Conservation (phyloP, 2,329 filamentous ascomycete species). For the Trichophyton mentagrophytes region DNA sequence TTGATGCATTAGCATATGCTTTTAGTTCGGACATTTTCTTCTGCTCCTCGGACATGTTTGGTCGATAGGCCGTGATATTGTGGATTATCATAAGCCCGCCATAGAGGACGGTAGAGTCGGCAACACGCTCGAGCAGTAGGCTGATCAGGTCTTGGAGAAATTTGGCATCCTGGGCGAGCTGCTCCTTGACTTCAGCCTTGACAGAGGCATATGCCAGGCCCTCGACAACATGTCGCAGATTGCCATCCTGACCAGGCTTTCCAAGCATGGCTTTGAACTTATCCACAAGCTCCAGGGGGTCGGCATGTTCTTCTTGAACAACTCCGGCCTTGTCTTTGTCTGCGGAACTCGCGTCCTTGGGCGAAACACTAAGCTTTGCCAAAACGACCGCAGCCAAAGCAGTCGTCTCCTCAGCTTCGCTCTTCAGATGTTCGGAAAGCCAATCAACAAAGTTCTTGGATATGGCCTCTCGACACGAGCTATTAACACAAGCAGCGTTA, state of each 20-base stretch:
- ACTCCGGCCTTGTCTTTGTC: conserved; percentile 23
- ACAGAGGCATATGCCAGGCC: conserved; percentile 86
- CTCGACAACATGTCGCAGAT: conserved; percentile 68
- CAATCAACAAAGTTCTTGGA: conserved; percentile 74
- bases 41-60: conserved; percentile 71
- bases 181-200: conserved; percentile 72
- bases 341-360: conserved; percentile 18
- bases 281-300: conserved; percentile 41
- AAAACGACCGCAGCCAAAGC: conserved; percentile 57
- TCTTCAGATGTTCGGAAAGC: conserved; percentile 71
- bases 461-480: conserved; percentile 68
- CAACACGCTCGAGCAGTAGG: conserved; percentile 34
- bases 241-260: conserved; percentile 29
- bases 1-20: conserved; percentile 79
- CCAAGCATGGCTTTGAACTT: conserved; percentile 41
- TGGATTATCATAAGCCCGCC: conserved; percentile 73
- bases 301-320: conserved; percentile 30
- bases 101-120: conserved; percentile 62
- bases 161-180: conserved; percentile 52
- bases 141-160: conserved; percentile 58
- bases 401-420: conserved; percentile 46
- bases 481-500: conserved; percentile 80
- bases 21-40: conserved; percentile 86
- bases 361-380: conserved; percentile 45
- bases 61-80: conserved; percentile 73